Conservation (phyloP, 2,329 filamentous ascomycete species). For the Dactylellina haptotyla region DNA sequence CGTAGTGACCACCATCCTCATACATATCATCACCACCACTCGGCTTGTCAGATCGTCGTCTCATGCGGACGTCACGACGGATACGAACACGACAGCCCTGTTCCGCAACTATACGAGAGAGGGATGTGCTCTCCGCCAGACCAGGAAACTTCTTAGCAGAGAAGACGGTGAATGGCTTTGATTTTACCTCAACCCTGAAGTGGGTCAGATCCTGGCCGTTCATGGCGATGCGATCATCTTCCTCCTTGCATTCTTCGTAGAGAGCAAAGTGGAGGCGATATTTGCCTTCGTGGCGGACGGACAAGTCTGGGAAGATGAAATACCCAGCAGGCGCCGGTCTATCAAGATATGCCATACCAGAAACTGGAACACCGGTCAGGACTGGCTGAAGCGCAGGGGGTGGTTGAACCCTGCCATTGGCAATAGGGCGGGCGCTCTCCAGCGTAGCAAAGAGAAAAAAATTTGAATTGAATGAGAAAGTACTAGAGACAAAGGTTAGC, state of each 20-base stretch:
- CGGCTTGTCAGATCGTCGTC: slow-evolving; percentile 79
- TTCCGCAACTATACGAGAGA: slow-evolving; percentile 92
- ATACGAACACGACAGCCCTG: slow-evolving; percentile 97
- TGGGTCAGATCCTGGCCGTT: slow-evolving; percentile 61
- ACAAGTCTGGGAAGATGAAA: slow-evolving; percentile 97
- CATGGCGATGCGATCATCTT: slow-evolving; percentile 64
- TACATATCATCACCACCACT: slow-evolving; percentile 68
- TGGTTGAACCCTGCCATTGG: slow-evolving; percentile 77
- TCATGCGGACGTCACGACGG: slow-evolving; percentile 90
- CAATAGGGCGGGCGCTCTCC: slow-evolving; percentile 83
- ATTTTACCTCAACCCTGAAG: slow-evolving; percentile 80
- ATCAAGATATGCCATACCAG: slow-evolving; percentile 94
- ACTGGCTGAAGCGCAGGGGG: slow-evolving; percentile 80
- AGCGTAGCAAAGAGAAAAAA: slow-evolving; percentile 97
- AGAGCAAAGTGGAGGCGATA: slow-evolving; percentile 92
- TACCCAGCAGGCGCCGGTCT: slow-evolving; percentile 83
- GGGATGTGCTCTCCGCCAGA: slow-evolving; percentile 83
- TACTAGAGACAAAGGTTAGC: too few relatives aligned
- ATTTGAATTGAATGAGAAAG: slow-evolving; percentile 92
- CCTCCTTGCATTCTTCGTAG: slow-evolving; percentile 80
- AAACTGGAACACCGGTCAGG: slow-evolving; percentile 91
- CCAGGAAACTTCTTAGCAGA: slow-evolving; percentile 99
- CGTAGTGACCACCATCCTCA: slow-evolving; percentile 67
- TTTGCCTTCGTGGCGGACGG: slow-evolving; percentile 91
- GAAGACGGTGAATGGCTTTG: slow-evolving; percentile 84